A percentile compares a stretch with the other conserved stretches of the same genome.
Evolutionary conservation across 805 yeast genomes (phyloP).

Genomic region (Pichia kluyveri): DNA sequence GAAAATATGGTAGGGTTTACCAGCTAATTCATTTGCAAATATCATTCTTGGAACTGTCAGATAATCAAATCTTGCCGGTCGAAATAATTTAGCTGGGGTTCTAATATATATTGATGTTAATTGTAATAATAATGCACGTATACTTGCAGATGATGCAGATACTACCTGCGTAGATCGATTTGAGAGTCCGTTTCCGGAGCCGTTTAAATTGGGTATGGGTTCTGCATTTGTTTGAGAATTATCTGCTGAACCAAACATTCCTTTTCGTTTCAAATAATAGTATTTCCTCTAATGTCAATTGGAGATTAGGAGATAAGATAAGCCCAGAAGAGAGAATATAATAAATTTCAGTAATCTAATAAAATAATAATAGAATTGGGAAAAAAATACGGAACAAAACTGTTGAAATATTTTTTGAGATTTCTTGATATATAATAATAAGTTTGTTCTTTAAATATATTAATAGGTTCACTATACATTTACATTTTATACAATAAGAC

Average conservation of each 20-base stretch:
- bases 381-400: no score
- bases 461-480: neutral
- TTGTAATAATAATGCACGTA: conserved; percentile 76
- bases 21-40: conserved; percentile 34
- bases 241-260: neutral
- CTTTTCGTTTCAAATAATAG: neutral
- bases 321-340: no score
- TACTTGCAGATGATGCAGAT: conserved; percentile 77
- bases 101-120: conserved; percentile 69
- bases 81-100: conserved; percentile 74
- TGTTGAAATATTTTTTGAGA: no score
- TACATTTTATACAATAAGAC: neutral
- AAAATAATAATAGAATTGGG: no score
- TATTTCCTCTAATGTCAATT: no score
- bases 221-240: neutral
- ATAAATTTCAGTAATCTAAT: no score
- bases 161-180: conserved; percentile 38
- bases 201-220: neutral
- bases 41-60: conserved; percentile 55
- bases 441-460: no score
- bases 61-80: conserved; percentile 88
- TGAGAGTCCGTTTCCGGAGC: neutral
- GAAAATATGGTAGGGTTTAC: conserved; percentile 43
- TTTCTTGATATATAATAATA: no score
- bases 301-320: no score